Percentiles rank a stretch among this genome's conserved stretches.
phyloP scores from a whole-genome alignment of 2,329 filamentous ascomycete genomes.

The Trichoderma sp. region DNA sequence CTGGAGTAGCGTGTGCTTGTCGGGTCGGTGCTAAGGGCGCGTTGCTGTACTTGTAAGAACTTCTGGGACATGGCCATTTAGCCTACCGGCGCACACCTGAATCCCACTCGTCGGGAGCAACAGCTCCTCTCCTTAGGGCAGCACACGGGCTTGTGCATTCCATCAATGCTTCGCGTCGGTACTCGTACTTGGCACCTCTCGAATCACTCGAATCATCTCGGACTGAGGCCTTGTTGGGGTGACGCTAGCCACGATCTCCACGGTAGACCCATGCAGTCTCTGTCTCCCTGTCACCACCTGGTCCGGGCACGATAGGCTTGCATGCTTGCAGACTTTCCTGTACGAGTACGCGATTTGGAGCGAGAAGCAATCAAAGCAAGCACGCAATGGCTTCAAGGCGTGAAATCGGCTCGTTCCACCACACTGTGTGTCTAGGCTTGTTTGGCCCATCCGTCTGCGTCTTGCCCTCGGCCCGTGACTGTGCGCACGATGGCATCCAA shows the following conservation, averaged over 20 bases:
- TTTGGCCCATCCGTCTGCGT: neutral
- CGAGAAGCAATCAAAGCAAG: neutral
- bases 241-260: slow-evolving; percentile 15
- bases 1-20: neutral
- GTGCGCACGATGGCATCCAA: neutral
- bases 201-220: slow-evolving; percentile 7
- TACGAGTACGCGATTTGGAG: neutral
- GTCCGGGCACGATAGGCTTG: slow-evolving; percentile 5
- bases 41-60: neutral
- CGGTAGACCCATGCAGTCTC: slow-evolving; percentile 12
- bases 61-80: neutral
- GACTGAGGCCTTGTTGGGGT: slow-evolving; percentile 9
- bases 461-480: neutral
- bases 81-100: neutral
- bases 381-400: neutral
- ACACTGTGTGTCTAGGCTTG: neutral
- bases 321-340: slow-evolving; percentile 7
- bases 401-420: neutral
- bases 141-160: neutral
- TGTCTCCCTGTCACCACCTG: slow-evolving; percentile 10
- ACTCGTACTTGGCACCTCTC: slow-evolving; percentile 2
- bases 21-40: neutral
- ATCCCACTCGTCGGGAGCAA: neutral
- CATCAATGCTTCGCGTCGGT: slow-evolving; percentile 1
- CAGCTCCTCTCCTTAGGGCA: neutral